These are phyloP conservation scores for Aspergillus fructus DNA, from an alignment of 2,329 filamentous ascomycete genomes.

Conservation along the genomic window DNA sequence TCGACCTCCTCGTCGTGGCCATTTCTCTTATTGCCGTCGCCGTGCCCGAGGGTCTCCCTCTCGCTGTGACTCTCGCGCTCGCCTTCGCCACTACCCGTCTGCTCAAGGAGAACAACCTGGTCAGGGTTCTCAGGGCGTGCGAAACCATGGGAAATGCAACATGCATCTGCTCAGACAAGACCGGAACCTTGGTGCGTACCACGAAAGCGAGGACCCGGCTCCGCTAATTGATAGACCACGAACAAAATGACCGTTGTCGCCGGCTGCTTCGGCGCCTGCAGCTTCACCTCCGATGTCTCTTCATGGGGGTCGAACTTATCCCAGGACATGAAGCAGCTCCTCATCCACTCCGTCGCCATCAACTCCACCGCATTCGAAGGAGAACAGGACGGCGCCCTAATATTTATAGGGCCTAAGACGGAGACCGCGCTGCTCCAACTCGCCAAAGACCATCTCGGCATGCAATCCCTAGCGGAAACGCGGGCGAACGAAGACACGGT, in stretches of 20 bases:
- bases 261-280: slow-evolving; percentile 53
- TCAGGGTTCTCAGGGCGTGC: slow-evolving; percentile 59
- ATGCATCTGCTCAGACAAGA: slow-evolving; percentile 66
- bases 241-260: slow-evolving; percentile 64
- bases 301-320: slow-evolving; percentile 47
- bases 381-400: slow-evolving; percentile 58
- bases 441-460: slow-evolving; percentile 63
- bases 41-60: slow-evolving; percentile 60
- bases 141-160: slow-evolving; percentile 67
- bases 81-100: slow-evolving; percentile 64
- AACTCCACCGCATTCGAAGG: slow-evolving; percentile 71
- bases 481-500: slow-evolving; percentile 61
- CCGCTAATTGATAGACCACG: slow-evolving; percentile 43
- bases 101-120: slow-evolving; percentile 63
- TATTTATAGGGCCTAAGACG: slow-evolving; percentile 74
- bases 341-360: slow-evolving; percentile 64
- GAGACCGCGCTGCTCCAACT: slow-evolving; percentile 72
- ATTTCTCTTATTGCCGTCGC: slow-evolving; percentile 61
- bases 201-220: no score
- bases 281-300: slow-evolving; percentile 54
- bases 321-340: slow-evolving; percentile 53
- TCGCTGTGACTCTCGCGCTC: slow-evolving; percentile 62
- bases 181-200: slow-evolving; percentile 52
- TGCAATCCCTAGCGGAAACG: slow-evolving; percentile 61
- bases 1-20: slow-evolving; percentile 52